Evolutionary conservation across 257 asterid genomes (phyloP).

Genomic region (Asclepias syriaca): DNA sequence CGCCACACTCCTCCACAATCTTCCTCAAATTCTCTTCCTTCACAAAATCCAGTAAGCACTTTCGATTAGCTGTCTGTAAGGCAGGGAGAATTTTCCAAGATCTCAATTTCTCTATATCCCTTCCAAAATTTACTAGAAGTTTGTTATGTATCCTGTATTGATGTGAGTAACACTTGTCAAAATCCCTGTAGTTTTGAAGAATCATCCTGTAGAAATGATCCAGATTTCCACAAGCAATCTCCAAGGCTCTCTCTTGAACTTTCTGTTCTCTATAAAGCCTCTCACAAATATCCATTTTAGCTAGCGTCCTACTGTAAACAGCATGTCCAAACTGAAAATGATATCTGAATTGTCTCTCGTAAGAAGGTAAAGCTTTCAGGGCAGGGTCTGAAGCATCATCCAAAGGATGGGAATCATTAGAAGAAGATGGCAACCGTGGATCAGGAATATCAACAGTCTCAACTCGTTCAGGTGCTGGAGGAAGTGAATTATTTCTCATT

Average conservation of each 20-base stretch:
- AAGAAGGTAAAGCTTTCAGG: constrained; percentile 74
- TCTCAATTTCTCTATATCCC: constrained; percentile 77
- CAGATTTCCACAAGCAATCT: constrained; percentile 77
- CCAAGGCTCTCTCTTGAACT: constrained; percentile 94
- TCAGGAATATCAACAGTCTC: constrained; percentile 55
- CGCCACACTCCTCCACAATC: constrained; percentile 73
- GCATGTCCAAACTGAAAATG: constrained; percentile 81
- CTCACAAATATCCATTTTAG: constrained; percentile 50
- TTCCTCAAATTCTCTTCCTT: constrained; percentile 82
- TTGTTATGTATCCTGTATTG: constrained; percentile 67
- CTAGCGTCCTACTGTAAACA: constrained; percentile 56
- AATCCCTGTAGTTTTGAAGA: constrained; percentile 66
- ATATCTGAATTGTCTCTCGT: constrained; percentile 86
- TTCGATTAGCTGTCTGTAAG: constrained; percentile 55
- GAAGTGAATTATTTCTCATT: constrained; percentile 64
- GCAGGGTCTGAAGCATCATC: constrained; percentile 96
- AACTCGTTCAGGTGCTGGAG: constrained; percentile 59
- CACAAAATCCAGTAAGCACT: constrained; percentile 79
- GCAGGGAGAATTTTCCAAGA: constrained; percentile 68
- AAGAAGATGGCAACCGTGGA: constrained; percentile 49
- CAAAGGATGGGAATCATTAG: constrained; percentile 58
- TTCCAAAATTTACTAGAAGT: constrained; percentile 64
- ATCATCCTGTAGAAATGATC: constrained; percentile 82
- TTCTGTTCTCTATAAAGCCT: constrained; percentile 70
- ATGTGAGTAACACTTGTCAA: constrained; percentile 66